Evolutionary conservation across 2,329 filamentous ascomycete genomes (phyloP), one percentile per base, ranked within the genome.

Genomic region (Plenodomus tracheiphilus): DNA sequence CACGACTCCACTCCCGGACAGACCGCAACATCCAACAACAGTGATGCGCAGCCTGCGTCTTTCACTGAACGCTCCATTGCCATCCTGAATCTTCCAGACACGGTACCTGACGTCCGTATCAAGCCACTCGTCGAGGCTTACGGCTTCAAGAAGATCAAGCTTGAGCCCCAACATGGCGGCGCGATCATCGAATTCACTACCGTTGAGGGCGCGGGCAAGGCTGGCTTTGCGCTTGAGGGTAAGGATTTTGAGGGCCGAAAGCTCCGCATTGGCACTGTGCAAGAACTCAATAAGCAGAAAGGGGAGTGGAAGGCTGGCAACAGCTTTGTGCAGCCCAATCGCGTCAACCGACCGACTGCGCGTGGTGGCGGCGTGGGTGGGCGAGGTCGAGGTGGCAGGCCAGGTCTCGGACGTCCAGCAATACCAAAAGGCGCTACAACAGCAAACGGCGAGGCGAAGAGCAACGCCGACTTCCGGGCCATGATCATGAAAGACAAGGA

Each of bases 71-170:
- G 91, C 43, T 94, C 89, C 1, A 80, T 97, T 41, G 87, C 87
- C 9, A 77, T 99, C 21, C 83, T 97, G 74, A 88, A 92, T 54
- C 78, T 99, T 1, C 91, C 94, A 0, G 94, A 97, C 65, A 97
- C 92, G 0, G 84, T 97, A 63, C 97, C 95, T 57, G 90, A 96
- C 64, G 85, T 88, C 1, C 89, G 92, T 22, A 84, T 99, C 46
- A 84, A 84, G 38, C 80, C 85, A 0, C 76, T 95, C 2, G 85
- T 88, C 8, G 87, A 91, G 59, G 81, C 84, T 1, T 80, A 86
- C 38, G 91, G 91, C 0, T 79, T 97, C 19, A 79, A 86, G 55
- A 93, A 92, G 70, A 79, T 97, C 3, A 80, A 88, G 11, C 79
- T 97, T 10, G 85, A 91, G 39, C 90, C 91, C 1, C 84, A 91